Percentiles rank a stretch among this genome's conserved stretches.
Evolutionary conservation across 768 basidiomycete genomes (phyloP).

Genomic region (Suillus spraguei): DNA sequence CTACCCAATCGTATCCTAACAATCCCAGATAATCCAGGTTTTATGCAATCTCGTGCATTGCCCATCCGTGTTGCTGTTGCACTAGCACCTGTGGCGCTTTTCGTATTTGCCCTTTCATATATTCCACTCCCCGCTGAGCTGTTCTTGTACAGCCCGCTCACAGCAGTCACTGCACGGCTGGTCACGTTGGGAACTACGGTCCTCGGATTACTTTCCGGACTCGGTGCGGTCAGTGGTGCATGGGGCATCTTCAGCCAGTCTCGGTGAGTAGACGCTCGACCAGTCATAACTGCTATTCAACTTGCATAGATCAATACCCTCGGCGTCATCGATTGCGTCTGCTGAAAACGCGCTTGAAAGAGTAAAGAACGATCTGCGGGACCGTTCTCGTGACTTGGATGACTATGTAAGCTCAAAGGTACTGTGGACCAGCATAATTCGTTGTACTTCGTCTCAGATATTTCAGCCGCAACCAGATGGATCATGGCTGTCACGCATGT

Average conservation of each 20-base stretch:
- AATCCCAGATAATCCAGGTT: conserved; percentile 1
- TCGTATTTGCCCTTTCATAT: conserved; percentile 62
- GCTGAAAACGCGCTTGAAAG: conserved; percentile 62
- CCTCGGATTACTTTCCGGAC: conserved; percentile 80
- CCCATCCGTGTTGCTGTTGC: conserved; percentile 40
- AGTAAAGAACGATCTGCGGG: conserved; percentile 58
- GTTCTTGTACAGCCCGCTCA: conserved; percentile 41
- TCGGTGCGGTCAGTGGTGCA: conserved; percentile 70
- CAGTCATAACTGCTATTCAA: conserved; percentile 1
- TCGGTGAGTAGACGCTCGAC: conserved; percentile 2
- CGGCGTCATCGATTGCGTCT: conserved; percentile 41
- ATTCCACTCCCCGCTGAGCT: conserved; percentile 67
- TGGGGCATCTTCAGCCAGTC: conserved; percentile 41
- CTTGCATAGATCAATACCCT: conserved; percentile 24
- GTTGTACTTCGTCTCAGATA: conserved; percentile 15
- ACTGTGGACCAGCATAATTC: conserved; percentile 5
- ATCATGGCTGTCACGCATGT: conserved; percentile 32
- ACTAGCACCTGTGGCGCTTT: conserved; percentile 53
- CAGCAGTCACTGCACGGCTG: conserved; percentile 59
- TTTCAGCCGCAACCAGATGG: conserved; percentile 26
- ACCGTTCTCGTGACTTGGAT: conserved; percentile 33
- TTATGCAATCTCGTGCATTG: conserved; percentile 32
- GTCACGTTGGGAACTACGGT: conserved; percentile 77
- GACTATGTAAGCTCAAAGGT: conserved; percentile 28
- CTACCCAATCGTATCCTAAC: background rate